Conservation (phyloP, 2,329 filamentous ascomycete species). For the Alternaria arbusti region DNA sequence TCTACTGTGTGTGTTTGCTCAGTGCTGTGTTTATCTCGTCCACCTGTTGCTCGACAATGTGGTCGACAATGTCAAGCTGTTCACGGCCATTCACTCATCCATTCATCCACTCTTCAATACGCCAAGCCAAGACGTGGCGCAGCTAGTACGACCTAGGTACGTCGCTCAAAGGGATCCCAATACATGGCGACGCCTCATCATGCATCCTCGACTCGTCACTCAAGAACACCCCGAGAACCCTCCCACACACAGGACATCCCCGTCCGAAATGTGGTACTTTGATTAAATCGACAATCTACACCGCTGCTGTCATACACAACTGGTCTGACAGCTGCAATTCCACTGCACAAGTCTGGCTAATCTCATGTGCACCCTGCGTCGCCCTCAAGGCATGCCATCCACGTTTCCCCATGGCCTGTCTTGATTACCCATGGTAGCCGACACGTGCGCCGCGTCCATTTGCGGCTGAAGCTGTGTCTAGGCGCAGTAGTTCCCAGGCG, state of each 20-base stretch:
- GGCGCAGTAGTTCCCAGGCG: slow-evolving; percentile 11
- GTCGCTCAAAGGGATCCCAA: background rate
- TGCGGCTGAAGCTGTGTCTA: background rate
- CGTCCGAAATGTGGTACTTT: background rate
- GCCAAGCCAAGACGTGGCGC: background rate
- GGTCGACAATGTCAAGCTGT: background rate
- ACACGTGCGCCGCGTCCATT: background rate
- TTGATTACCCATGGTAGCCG: background rate
- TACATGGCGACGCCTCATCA: background rate
- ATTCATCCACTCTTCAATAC: background rate
- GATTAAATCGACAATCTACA: background rate
- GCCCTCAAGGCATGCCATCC: background rate
- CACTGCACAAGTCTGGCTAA: background rate
- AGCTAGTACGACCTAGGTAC: background rate
- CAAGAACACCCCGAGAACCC: background rate
- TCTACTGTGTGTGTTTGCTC: too few species aligned
- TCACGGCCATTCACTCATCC: background rate
- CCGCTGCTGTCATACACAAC: background rate
- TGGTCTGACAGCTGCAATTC: background rate
- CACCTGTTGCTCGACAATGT: background rate
- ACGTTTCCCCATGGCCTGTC: background rate
- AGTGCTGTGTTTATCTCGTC: background rate
- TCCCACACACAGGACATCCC: background rate
- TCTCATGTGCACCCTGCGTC: background rate
- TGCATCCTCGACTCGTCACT: background rate